These are phyloP conservation scores for Chrysoporthe puriensis DNA, from an alignment of 2,329 filamentous ascomycete species.

Conservation along the genomic window DNA sequence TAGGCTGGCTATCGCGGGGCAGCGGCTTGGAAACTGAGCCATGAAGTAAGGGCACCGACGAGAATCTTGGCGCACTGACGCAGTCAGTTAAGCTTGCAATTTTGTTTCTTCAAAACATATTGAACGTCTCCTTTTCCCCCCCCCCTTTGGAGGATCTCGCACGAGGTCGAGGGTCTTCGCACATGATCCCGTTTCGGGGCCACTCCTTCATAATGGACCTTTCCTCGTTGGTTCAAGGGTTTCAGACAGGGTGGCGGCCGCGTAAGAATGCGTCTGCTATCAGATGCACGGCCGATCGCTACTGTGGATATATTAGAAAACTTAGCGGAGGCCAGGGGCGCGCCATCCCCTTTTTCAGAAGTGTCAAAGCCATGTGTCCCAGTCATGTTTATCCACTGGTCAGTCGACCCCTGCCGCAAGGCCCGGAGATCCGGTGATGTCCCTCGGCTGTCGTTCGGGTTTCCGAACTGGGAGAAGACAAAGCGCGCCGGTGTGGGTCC, in stretches of 20 bases:
- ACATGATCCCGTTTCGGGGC: background rate
- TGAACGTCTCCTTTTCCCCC: background rate
- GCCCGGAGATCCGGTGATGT: background rate
- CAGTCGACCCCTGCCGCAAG: background rate
- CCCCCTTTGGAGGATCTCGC: background rate
- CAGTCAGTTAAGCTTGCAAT: background rate
- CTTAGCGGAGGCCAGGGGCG: background rate
- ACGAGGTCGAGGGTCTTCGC: background rate
- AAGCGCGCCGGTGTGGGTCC: too few relatives aligned
- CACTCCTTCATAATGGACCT: background rate
- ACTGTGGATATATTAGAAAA: background rate
- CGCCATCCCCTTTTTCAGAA: background rate
- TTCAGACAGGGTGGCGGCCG: background rate
- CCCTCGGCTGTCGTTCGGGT: background rate
- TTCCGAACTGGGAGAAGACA: background rate
- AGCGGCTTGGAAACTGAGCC: too few relatives aligned
- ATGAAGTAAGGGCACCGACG: too few relatives aligned
- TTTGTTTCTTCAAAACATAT: background rate
- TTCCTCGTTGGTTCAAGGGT: constrained; percentile 5
- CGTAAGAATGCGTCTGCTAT: background rate
- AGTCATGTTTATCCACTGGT: background rate
- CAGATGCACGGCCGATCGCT: background rate
- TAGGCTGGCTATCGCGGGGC: too few relatives aligned
- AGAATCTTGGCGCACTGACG: too few relatives aligned
- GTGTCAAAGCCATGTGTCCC: background rate